Percentiles rank a stretch among this genome's conserved stretches.
Conservation (phyloP, 768 basidiomycete genomes). For the Mrakia hoshinonis region DNA sequence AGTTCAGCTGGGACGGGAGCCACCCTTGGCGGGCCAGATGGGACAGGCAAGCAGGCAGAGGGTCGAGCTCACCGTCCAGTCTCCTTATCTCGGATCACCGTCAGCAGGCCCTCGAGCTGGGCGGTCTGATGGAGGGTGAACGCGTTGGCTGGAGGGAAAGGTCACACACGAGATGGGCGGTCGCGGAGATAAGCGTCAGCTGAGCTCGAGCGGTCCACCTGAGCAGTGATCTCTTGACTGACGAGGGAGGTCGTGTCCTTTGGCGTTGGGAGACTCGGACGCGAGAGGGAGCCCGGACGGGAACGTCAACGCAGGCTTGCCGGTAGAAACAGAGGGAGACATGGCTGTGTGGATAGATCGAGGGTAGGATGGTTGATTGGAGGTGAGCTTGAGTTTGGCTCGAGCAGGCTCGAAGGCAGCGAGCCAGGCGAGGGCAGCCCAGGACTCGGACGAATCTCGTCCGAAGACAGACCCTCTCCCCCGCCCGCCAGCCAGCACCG, state of each 20-base stretch:
- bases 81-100: conserved; percentile 81
- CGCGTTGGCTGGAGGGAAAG: conserved; percentile 76
- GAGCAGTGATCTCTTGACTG: background rate
- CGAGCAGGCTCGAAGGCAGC: too few relatives aligned
- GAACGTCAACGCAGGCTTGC: background rate
- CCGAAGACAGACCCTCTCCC: too few relatives aligned
- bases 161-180: background rate
- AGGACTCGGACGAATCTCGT: too few relatives aligned
- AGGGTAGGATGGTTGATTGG: too few relatives aligned
- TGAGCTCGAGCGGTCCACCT: background rate
- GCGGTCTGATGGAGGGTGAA: conserved; percentile 80
- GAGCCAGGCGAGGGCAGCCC: too few relatives aligned
- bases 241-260: conserved; percentile 28
- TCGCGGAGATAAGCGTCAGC: background rate
- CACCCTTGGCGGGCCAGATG: too few relatives aligned
- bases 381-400: too few relatives aligned
- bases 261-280: conserved; percentile 26
- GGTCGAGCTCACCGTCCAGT: conserved; percentile 52
- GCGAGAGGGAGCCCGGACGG: conserved; percentile 25
- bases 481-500: too few relatives aligned
- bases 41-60: too few relatives aligned
- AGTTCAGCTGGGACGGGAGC: background rate
- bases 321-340: background rate
- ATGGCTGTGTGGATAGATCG: too few relatives aligned
- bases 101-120: conserved; percentile 90